Evolutionary conservation across 495 filamentous ascomycete species (phyloP).

Genomic region (Talaromyces ruber): DNA sequence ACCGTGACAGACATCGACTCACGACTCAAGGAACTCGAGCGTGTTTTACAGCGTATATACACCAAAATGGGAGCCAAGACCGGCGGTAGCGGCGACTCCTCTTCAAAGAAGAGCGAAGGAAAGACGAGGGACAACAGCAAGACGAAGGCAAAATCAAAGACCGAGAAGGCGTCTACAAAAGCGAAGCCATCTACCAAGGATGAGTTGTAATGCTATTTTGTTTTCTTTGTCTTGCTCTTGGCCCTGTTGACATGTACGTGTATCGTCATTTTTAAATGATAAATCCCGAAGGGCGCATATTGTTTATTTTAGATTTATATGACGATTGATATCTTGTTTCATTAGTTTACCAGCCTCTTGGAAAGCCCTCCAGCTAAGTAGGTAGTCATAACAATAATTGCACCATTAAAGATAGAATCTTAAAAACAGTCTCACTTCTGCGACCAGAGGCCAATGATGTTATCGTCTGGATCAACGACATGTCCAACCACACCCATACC

Average conservation of each 20-base stretch:
- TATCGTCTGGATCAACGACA: neutral
- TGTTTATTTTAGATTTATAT: conserved; percentile 1
- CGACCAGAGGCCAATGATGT: conserved; percentile 2
- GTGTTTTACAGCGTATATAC: conserved; percentile 64
- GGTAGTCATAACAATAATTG: neutral
- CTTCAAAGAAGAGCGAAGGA: conserved; percentile 43
- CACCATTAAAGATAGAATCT: too few relatives aligned
- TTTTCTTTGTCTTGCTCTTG: neutral
- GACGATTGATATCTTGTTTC: neutral
- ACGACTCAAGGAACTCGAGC: conserved; percentile 50
- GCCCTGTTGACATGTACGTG: neutral
- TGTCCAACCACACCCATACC: conserved; percentile 1
- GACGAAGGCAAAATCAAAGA: conserved; percentile 31
- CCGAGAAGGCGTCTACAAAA: conserved; percentile 15
- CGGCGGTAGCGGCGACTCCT: conserved; percentile 7
- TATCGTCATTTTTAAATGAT: conserved; percentile 4
- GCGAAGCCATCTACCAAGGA: conserved; percentile 24
- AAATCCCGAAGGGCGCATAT: neutral
- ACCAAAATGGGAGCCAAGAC: conserved; percentile 36
- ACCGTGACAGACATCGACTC: conserved; percentile 54
- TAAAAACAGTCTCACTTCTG: conserved; percentile 1
- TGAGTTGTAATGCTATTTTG: conserved; percentile 25
- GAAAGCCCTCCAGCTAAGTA: neutral
- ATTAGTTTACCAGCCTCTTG: neutral
- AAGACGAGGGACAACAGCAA: conserved; percentile 34